Base-by-base conservation (phyloP, 805 yeast species). In the Monosporozyma servazzii region DNA sequence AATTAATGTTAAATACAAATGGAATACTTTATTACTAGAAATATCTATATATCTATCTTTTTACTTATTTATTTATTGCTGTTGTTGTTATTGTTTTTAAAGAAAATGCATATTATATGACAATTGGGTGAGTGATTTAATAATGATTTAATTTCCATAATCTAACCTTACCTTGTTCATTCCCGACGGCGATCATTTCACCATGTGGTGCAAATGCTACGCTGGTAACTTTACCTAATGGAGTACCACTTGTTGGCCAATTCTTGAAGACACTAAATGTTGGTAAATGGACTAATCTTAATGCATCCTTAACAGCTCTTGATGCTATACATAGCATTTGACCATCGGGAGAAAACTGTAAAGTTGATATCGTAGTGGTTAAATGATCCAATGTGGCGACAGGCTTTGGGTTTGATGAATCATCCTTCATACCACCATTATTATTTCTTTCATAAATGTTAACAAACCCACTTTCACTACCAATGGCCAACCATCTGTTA, bases 211-310 rank as follows among this genome's bases (percentile, higher is more conserved):
- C 81, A 68, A 91, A 91, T 15, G 81, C 78, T 2, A 81, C 84
- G 17, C 82, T 69, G 0, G 96, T 87, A 33, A 93, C 96, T 58
- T 84, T 81, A n/a, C 99, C 99, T 58, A 93, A 76, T 10, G 99
- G 98, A 0, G 99, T 91, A 5, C 89, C 89, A 49, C 91, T 82
- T 1, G 98, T 93, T 17, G 99, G 99, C 99, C 99, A 93, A 72
- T 93, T 93, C 47, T 82, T 75, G 70, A 82, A 93, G 6, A 88
- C 96, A 18, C 87, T 79, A 56, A 91, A 88, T 25, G 86, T 77
- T 21, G 97, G 96, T 52, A 91, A 69, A 65, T 93, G 98, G 11
- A 88, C 90, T 56, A 93, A 66, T 61, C 90, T 78, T 54, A 93
- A 73, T 3, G 96, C 87, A 67, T 93, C 98, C 60, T 84, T 81